Evolutionary conservation across 2,329 filamentous ascomycete species (phyloP).

Genomic region (Pyricularia sp.): DNA sequence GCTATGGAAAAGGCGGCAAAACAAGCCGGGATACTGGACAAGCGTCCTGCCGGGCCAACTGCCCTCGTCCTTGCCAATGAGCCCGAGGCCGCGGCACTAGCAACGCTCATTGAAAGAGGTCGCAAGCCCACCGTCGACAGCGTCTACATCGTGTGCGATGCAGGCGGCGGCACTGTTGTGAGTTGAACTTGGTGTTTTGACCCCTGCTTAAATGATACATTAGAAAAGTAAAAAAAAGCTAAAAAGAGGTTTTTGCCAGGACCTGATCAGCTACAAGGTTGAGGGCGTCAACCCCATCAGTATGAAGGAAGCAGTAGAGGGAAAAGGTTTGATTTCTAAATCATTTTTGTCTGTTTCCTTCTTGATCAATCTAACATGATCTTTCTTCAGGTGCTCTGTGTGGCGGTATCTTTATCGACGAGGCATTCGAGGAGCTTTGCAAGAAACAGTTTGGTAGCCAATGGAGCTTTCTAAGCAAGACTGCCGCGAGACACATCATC

Average conservation of each 20-base stretch:
- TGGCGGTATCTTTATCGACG: conserved; percentile 29
- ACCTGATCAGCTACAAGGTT: conserved; percentile 30
- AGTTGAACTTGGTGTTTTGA: not conserved
- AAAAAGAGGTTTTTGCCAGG: conserved; percentile 14
- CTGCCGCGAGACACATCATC: conserved; percentile 5
- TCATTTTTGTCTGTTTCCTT: too few species aligned
- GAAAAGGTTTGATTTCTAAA: conserved; percentile 22
- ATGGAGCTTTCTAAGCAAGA: conserved; percentile 7
- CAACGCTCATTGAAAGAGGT: conserved; percentile 18
- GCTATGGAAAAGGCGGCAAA: conserved; percentile 25
- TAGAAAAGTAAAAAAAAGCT: too few species aligned
- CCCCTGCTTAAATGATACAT: too few species aligned
- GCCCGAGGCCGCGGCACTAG: conserved; percentile 33
- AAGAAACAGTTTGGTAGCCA: conserved; percentile 9
- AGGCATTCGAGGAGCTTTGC: conserved; percentile 22
- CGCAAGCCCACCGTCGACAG: conserved; percentile 9
- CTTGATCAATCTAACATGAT: too few species aligned
- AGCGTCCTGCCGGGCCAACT: conserved; percentile 17
- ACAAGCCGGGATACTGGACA: conserved; percentile 23
- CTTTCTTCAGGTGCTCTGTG: conserved; percentile 23
- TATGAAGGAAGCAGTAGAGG: conserved; percentile 26
- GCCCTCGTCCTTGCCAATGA: conserved; percentile 26
- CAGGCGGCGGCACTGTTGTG: conserved; percentile 19
- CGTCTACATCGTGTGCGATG: conserved; percentile 16
- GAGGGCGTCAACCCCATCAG: conserved; percentile 12